phyloP scores from a whole-genome alignment of 192 early-diverging fungal species.

The Entomortierella chlamydospora region DNA sequence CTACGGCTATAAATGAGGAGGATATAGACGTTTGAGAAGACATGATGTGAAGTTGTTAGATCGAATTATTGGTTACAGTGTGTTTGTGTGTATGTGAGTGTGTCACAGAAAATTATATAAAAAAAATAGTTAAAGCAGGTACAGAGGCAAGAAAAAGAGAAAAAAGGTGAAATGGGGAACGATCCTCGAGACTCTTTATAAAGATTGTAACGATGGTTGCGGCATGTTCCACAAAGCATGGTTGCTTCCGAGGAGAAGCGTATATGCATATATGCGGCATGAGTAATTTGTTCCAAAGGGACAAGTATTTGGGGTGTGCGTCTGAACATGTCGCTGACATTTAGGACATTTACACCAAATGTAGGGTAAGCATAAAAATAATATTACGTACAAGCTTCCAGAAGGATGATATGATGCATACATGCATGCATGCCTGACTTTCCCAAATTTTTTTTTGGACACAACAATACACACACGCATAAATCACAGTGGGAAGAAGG shows the following conservation, averaged over 20 bases:
- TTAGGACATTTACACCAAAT: neutral
- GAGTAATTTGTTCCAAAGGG: neutral
- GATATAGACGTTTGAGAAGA: neutral
- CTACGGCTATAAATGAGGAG: neutral
- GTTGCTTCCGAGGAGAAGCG: constrained; percentile 1
- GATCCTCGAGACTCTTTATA: neutral
- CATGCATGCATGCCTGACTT: neutral
- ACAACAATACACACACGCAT: neutral
- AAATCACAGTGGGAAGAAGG: neutral
- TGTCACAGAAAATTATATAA: neutral
- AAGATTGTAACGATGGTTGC: neutral
- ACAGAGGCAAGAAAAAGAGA: neutral
- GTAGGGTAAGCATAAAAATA: neutral
- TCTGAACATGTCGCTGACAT: neutral
- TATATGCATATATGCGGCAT: neutral
- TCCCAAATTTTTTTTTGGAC: neutral
- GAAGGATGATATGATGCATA: neutral
- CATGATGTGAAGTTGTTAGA: too few relatives aligned
- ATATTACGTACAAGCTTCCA: neutral
- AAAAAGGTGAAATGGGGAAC: neutral
- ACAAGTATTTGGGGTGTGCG: neutral
- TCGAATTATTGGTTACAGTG: neutral
- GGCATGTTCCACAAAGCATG: neutral
- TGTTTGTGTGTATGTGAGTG: neutral
- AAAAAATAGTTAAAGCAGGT: neutral